These are phyloP conservation scores for Quercus variabilis DNA, from an alignment of 306 rosid genomes.

Conservation along the genomic window DNA sequence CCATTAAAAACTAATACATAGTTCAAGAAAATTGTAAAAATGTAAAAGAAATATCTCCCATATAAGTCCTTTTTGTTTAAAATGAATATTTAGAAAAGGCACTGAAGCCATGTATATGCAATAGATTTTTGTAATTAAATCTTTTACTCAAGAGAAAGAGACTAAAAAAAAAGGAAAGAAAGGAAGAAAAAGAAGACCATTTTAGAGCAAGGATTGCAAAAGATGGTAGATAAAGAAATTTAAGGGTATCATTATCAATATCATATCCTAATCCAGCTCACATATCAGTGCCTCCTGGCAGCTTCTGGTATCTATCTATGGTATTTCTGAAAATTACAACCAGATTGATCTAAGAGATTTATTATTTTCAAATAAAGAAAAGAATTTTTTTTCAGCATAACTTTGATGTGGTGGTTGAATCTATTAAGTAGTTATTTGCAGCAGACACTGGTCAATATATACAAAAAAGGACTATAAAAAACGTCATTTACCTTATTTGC, in stretches of 20 bases:
- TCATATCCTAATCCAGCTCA: background rate
- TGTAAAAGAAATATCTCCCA: background rate
- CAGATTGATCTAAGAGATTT: background rate
- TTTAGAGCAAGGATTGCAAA: background rate
- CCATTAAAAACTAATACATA: constrained; percentile 8
- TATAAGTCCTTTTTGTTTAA: background rate
- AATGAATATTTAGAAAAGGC: background rate
- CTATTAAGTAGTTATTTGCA: background rate
- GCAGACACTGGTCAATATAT: background rate
- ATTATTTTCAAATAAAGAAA: background rate
- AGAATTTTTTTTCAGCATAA: background rate
- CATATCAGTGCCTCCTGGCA: background rate
- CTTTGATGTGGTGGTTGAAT: background rate
- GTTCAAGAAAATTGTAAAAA: background rate
- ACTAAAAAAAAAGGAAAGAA: too few species aligned
- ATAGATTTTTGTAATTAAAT: background rate
- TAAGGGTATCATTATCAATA: background rate
- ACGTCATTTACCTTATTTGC: constrained; percentile 60
- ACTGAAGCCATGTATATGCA: background rate
- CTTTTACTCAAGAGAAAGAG: background rate
- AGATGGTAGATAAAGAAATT: background rate
- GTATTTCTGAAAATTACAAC: background rate
- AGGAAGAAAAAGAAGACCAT: background rate
- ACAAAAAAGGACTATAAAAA: background rate
- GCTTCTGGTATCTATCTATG: background rate